Conservation (phyloP, 2,329 filamentous ascomycete genomes). For the Blastomyces silverae region DNA sequence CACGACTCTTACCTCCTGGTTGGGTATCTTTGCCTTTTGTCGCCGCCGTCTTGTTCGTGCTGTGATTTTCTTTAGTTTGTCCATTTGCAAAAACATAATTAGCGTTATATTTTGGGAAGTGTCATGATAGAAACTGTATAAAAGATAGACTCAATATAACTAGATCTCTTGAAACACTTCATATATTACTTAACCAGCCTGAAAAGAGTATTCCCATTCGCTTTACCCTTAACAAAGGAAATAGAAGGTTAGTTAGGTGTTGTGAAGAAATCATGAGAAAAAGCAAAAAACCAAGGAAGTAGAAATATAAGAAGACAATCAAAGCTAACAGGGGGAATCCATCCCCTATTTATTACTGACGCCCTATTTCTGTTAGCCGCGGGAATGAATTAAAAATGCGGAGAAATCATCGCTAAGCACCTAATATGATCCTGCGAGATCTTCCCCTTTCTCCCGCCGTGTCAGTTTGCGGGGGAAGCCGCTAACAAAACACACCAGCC, state of each 20-base stretch:
- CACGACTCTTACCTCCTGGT: neutral
- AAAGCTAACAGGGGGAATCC: neutral
- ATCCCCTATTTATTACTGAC: neutral
- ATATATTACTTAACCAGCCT: neutral
- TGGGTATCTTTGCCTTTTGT: neutral
- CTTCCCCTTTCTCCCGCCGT: too few relatives aligned
- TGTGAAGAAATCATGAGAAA: neutral
- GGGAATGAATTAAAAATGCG: neutral
- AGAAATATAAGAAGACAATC: neutral
- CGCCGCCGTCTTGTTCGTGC: neutral
- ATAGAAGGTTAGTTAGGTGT: neutral
- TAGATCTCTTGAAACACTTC: neutral
- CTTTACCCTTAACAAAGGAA: neutral
- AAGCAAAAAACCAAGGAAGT: neutral
- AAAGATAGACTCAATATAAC: neutral
- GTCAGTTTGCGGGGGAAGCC: too few relatives aligned
- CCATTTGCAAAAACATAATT: neutral
- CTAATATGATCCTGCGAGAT: too few relatives aligned
- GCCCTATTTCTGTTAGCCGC: neutral
- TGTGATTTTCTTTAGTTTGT: neutral
- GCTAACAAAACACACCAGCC: too few relatives aligned
- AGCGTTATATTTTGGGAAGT: neutral
- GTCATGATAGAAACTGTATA: neutral
- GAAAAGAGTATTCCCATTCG: too few relatives aligned
- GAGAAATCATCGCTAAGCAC: neutral